A percentile compares a stretch with the other conserved stretches of the same genome.
These are phyloP conservation scores for Starmerella gropengiesseri DNA, from an alignment of 805 yeast species.

Conservation along the genomic window DNA sequence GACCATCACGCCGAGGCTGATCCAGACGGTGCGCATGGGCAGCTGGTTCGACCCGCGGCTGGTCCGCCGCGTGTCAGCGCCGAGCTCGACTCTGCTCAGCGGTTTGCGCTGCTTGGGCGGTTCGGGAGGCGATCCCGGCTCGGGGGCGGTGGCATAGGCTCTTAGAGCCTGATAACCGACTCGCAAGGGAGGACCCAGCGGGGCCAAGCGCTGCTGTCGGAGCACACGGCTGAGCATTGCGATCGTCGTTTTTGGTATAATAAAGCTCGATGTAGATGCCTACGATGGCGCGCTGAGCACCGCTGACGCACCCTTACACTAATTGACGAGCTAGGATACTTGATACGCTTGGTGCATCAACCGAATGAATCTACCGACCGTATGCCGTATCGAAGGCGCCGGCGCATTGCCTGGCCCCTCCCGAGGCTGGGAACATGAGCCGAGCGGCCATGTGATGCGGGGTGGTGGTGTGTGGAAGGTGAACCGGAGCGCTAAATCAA, in stretches of 20 bases:
- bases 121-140: too few relatives aligned
- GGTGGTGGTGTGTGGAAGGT: too few relatives aligned
- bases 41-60: constrained; percentile 30
- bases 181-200: neutral
- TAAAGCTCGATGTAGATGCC: neutral
- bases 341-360: too few relatives aligned
- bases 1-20: constrained; percentile 57
- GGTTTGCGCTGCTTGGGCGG: constrained; percentile 42
- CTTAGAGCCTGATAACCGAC: too few relatives aligned
- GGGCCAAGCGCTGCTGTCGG: neutral
- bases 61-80: constrained; percentile 39
- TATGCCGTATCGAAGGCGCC: too few relatives aligned
- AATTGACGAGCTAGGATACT: too few relatives aligned
- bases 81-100: constrained; percentile 69
- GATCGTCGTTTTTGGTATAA: too few relatives aligned
- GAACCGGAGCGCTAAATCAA: too few relatives aligned
- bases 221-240: constrained; percentile 3
- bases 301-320: too few relatives aligned
- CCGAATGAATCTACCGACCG: too few relatives aligned
- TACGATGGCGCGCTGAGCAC: too few relatives aligned
- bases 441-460: constrained; percentile 7
- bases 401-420: too few relatives aligned
- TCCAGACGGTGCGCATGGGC: constrained; percentile 52
- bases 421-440: neutral
- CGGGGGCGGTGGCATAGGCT: neutral